phyloP scores from a whole-genome alignment of 2,329 filamentous ascomycete species.

The Fusarium nanum region DNA sequence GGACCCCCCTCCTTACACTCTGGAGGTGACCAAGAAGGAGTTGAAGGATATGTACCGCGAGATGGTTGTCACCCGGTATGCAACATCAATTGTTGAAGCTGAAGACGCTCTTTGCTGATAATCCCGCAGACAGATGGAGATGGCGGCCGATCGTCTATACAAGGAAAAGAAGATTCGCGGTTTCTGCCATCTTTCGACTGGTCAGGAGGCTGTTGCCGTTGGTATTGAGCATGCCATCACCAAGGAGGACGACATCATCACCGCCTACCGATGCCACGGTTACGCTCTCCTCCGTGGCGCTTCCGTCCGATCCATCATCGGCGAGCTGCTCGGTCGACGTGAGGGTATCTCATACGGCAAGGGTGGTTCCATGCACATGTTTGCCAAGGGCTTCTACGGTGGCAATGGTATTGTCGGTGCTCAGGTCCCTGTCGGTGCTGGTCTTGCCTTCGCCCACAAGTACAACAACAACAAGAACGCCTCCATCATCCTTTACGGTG shows the following conservation, averaged over 20 bases:
- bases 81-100: constrained; percentile 7
- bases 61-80: constrained; percentile 94
- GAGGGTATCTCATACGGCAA: constrained; percentile 99
- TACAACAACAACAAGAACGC: constrained; percentile 90
- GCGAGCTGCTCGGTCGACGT: constrained; percentile 92
- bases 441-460: constrained; percentile 96
- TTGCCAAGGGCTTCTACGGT: constrained; percentile 96
- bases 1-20: constrained; percentile 92
- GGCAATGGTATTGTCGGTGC: constrained; percentile 99
- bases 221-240: constrained; percentile 97
- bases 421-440: constrained; percentile 96
- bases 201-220: constrained; percentile 96
- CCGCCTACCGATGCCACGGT: constrained; percentile 98
- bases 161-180: constrained; percentile 99
- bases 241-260: constrained; percentile 93
- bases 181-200: constrained; percentile 98
- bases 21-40: constrained; percentile 96
- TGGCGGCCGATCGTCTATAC: constrained; percentile 98
- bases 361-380: constrained; percentile 99
- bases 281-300: constrained; percentile 97
- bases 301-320: constrained; percentile 90
- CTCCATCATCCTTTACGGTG: constrained; percentile 92
- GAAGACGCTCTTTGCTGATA: constrained; percentile 45
- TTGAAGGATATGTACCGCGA: constrained; percentile 99
- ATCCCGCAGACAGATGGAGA: constrained; percentile 90